Evolutionary conservation across 345 rosid genomes (phyloP).

Genomic region (Hevea brasiliensis): DNA sequence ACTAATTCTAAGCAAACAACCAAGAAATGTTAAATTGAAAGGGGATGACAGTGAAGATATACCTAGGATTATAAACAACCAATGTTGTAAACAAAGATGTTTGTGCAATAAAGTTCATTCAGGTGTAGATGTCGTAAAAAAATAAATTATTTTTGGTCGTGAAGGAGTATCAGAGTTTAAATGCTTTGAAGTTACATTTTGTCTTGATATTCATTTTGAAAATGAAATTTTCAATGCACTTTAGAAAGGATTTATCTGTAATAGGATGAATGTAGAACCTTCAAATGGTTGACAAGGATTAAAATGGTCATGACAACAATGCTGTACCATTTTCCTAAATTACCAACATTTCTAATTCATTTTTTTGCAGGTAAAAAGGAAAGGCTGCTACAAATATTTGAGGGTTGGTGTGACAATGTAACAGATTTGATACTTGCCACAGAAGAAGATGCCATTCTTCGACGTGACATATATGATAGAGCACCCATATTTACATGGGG

Average conservation of each 20-base stretch:
- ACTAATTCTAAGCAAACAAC: background rate
- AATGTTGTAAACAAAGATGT: background rate
- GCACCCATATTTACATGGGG: conserved; percentile 78
- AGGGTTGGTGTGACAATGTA: conserved; percentile 92
- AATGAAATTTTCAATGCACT: background rate
- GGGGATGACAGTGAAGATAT: background rate
- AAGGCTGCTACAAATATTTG: conserved; percentile 76
- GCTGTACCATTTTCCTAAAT: background rate
- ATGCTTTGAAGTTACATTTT: background rate
- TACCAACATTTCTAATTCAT: conserved; percentile 9
- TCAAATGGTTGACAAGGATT: background rate
- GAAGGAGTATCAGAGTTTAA: too few relatives aligned
- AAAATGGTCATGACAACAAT: background rate
- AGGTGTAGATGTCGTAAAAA: background rate
- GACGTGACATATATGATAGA: conserved; percentile 87
- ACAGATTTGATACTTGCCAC: conserved; percentile 71
- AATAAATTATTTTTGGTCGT: too few relatives aligned
- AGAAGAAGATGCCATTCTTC: conserved; percentile 73
- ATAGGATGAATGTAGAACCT: background rate
- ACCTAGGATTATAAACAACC: background rate
- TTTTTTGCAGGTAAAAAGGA: conserved; percentile 64
- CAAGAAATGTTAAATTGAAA: background rate
- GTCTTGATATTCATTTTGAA: background rate
- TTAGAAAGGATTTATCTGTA: background rate
- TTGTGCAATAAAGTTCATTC: background rate